A percentile compares a stretch with the other conserved stretches of the same genome.
These are phyloP conservation scores for Cymbidium sinense DNA, from an alignment of 106 monocot genomes.

Conservation along the genomic window DNA sequence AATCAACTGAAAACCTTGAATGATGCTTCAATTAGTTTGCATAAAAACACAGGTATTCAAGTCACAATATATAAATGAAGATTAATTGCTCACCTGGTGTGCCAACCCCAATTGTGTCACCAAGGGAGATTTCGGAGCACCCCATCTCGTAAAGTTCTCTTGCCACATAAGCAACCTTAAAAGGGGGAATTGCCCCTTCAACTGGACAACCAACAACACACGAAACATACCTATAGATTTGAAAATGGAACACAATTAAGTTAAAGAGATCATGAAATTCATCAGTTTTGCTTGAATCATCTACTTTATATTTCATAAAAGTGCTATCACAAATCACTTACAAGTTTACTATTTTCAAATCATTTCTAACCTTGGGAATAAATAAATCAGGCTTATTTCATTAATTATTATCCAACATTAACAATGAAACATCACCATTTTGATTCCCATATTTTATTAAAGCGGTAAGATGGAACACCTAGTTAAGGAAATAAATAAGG, in stretches of 20 bases:
- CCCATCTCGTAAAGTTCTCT: constrained; percentile 79
- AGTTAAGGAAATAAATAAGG: neutral
- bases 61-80: neutral
- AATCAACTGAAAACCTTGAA: neutral
- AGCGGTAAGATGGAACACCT: no score
- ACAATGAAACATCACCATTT: neutral
- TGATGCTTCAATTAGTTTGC: neutral
- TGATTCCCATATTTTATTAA: no score
- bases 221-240: constrained; percentile 63
- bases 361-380: neutral
- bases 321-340: neutral
- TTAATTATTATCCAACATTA: neutral
- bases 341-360: neutral
- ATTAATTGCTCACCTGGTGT: constrained; percentile 53
- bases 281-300: neutral
- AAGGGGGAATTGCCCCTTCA: constrained; percentile 60
- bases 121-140: constrained; percentile 83
- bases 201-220: constrained; percentile 81
- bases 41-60: neutral
- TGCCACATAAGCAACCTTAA: constrained; percentile 73
- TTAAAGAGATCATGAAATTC: neutral
- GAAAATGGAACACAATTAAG: neutral
- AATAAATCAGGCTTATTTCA: neutral
- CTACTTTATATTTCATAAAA: neutral
- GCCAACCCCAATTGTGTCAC: constrained; percentile 84